These are phyloP conservation scores for Pouteria glomerata DNA, from an alignment of 148 eudicot genomes.

Conservation along the genomic window DNA sequence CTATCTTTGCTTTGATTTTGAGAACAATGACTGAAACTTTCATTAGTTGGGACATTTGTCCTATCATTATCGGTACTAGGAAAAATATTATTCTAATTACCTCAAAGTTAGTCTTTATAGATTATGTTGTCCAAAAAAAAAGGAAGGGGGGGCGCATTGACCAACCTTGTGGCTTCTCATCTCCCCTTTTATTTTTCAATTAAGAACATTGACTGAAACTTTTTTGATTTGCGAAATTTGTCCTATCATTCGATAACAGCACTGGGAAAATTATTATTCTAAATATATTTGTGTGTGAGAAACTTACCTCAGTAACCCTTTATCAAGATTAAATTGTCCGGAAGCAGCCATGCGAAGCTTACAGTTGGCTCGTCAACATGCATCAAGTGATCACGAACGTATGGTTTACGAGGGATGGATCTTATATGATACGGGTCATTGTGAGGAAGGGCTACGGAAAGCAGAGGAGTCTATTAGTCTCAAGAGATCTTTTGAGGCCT, in stretches of 20 bases:
- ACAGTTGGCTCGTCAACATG: constrained; percentile 86
- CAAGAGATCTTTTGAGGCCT: constrained; percentile 95
- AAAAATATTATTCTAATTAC: too few relatives aligned
- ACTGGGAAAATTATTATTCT: background rate
- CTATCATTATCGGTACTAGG: too few relatives aligned
- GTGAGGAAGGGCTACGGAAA: constrained; percentile 82
- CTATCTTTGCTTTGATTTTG: too few relatives aligned
- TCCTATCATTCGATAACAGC: background rate
- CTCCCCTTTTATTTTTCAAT: background rate
- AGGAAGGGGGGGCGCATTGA: too few relatives aligned
- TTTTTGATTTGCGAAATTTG: background rate
- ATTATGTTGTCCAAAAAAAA: too few relatives aligned
- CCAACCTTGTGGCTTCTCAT: too few relatives aligned
- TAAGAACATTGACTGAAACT: background rate
- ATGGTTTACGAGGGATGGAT: constrained; percentile 99
- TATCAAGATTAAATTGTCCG: constrained; percentile 85
- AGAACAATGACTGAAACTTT: too few relatives aligned
- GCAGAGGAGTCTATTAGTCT: constrained; percentile 89
- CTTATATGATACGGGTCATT: constrained; percentile 89
- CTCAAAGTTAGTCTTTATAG: too few relatives aligned
- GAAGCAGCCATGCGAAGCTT: constrained; percentile 99
- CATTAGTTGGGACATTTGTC: too few relatives aligned
- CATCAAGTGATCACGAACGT: constrained; percentile 72
- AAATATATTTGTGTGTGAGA: background rate
- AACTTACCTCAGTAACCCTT: constrained; percentile 9